Conservation (phyloP, 176 grass and related monocot species). For the Oryza coarctata region DNA sequence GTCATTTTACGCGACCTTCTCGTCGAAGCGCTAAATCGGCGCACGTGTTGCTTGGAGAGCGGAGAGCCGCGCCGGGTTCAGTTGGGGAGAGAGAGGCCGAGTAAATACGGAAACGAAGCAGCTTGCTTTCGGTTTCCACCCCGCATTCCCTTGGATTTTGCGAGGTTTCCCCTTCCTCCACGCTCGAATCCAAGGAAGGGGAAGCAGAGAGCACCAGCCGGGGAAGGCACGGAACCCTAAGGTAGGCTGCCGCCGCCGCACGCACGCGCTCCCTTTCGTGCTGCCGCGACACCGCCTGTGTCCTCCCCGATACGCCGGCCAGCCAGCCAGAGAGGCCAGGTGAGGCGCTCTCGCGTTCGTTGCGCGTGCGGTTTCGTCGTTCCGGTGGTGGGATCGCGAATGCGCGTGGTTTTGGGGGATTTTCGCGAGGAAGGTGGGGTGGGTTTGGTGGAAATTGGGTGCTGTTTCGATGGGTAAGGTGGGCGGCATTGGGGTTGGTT, state of each 20-base stretch:
- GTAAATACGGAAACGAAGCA: slow-evolving; percentile 32
- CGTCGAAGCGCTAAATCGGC: neutral
- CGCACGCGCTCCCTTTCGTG: neutral
- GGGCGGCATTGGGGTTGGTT: neutral
- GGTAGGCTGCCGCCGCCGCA: neutral
- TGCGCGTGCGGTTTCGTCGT: neutral
- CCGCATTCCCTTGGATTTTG: slow-evolving; percentile 23
- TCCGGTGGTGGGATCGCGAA: neutral
- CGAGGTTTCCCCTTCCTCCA: slow-evolving; percentile 9
- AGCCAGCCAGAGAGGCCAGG: slow-evolving; percentile 7
- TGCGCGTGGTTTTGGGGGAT: neutral
- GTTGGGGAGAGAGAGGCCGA: neutral
- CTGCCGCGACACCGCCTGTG: neutral
- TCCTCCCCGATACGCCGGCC: neutral
- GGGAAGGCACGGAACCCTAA: slow-evolving; percentile 8
- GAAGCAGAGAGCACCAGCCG: neutral
- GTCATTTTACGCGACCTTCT: too few relatives aligned
- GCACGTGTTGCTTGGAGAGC: slow-evolving; percentile 30
- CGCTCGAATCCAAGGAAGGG: slow-evolving; percentile 18
- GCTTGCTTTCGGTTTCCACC: slow-evolving; percentile 8
- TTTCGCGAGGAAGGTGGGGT: neutral
- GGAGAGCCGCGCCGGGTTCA: neutral
- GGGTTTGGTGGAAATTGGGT: neutral
- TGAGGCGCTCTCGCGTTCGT: neutral
- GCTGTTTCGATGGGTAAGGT: neutral